Conservation (phyloP, 1,284 basidiomycete genomes). For the Puccinia hordei region DNA sequence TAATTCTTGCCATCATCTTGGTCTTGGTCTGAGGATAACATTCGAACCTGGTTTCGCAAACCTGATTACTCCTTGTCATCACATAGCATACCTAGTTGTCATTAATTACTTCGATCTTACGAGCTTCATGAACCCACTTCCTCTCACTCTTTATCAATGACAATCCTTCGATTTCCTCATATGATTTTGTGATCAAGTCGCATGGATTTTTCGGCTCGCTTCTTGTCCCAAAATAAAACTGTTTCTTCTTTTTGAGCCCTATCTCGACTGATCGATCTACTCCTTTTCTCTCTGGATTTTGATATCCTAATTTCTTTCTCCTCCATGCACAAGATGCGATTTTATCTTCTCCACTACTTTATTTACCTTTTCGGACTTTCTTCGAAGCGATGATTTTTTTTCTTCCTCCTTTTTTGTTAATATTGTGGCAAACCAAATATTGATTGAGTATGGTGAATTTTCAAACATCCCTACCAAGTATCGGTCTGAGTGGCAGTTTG, state of each 20-base stretch:
- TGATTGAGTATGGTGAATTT: too few relatives aligned
- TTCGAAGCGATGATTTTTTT: background rate
- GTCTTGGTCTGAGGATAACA: background rate
- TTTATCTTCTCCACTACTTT: background rate
- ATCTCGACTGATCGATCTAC: background rate
- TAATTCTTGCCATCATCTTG: background rate
- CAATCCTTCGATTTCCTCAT: background rate
- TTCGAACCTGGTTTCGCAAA: background rate
- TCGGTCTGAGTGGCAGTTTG: too few relatives aligned
- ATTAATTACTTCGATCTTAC: background rate
- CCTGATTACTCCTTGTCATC: background rate
- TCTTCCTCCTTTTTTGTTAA: too few relatives aligned
- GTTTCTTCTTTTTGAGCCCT: background rate
- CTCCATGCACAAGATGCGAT: background rate
- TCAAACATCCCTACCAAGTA: too few relatives aligned
- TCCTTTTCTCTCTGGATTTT: background rate
- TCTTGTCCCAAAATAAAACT: background rate
- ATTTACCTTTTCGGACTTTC: slow-evolving; percentile 5
- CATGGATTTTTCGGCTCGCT: background rate
- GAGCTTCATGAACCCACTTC: background rate
- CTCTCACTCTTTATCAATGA: background rate
- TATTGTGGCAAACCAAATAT: background rate
- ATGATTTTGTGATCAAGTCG: background rate
- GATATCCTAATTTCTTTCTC: background rate
- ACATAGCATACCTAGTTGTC: background rate